phyloP scores from a whole-genome alignment of 2,329 filamentous ascomycete genomes.

The Aspergillus amoenus region DNA sequence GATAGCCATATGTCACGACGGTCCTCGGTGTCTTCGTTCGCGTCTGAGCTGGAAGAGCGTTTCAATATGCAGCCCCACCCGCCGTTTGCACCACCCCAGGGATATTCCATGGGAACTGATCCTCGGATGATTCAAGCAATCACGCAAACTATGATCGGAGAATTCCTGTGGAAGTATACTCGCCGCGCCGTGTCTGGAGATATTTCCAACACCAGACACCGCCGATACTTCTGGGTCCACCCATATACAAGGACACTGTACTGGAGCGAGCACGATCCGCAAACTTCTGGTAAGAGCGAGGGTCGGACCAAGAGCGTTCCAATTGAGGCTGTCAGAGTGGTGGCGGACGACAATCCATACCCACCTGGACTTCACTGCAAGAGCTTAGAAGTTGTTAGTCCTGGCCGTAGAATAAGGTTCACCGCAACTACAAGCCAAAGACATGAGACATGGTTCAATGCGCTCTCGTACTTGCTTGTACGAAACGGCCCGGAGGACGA shows the following conservation, averaged over 20 bases:
- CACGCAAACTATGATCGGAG: conserved; percentile 98
- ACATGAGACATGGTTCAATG: conserved; percentile 99
- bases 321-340: conserved; percentile 88
- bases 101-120: conserved; percentile 74
- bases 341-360: conserved; percentile 91
- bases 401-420: conserved; percentile 86
- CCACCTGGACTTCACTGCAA: conserved; percentile 93
- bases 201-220: conserved; percentile 84
- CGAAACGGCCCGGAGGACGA: conserved; percentile 65
- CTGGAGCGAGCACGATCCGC: conserved; percentile 91
- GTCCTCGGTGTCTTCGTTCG: conserved; percentile 93
- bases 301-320: conserved; percentile 83
- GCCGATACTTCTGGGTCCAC: conserved; percentile 98
- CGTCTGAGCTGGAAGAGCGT: conserved; percentile 84
- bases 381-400: conserved; percentile 86
- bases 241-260: conserved; percentile 95
- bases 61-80: conserved; percentile 72
- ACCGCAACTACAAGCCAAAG: conserved; percentile 90
- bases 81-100: conserved; percentile 46
- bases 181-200: conserved; percentile 87
- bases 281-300: conserved; percentile 72
- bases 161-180: conserved; percentile 99
- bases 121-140: conserved; percentile 99
- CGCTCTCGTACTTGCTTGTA: conserved; percentile 85
- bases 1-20: conserved; percentile 58